Percentiles rank a stretch among this genome's conserved stretches.
Conservation (phyloP, 2,329 filamentous ascomycete genomes). For the Coleophoma eucalyptorum region DNA sequence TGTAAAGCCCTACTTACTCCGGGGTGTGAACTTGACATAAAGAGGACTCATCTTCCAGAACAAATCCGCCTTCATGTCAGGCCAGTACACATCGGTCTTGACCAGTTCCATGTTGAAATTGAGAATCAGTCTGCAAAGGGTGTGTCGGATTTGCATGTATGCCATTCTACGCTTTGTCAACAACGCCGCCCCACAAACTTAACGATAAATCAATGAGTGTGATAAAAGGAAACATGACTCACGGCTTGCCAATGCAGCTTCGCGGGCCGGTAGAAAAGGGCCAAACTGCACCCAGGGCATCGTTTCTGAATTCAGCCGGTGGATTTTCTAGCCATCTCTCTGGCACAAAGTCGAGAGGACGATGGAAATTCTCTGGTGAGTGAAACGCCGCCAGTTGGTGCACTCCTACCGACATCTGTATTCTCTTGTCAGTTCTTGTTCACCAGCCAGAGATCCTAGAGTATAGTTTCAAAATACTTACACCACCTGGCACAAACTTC, state of each 20-base stretch:
- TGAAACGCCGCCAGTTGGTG: neutral
- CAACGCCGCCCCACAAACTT: neutral
- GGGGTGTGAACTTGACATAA: neutral
- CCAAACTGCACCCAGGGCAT: neutral
- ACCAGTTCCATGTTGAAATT: constrained; percentile 6
- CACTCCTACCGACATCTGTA: constrained; percentile 13
- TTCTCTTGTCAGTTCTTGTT: neutral
- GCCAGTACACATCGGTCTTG: constrained; percentile 1
- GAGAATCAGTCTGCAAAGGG: constrained; percentile 4
- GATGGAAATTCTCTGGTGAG: constrained; percentile 3
- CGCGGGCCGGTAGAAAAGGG: constrained; percentile 3
- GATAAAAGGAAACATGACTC: neutral
- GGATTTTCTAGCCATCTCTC: constrained; percentile 28
- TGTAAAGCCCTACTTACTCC: no score
- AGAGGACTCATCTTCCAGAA: neutral
- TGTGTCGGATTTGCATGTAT: constrained; percentile 5
- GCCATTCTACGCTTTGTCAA: neutral
- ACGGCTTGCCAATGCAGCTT: constrained; percentile 5
- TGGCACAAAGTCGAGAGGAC: constrained; percentile 30
- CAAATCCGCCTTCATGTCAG: neutral
- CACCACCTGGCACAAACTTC: neutral
- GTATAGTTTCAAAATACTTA: neutral
- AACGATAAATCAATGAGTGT: neutral
- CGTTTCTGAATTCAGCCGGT: neutral
- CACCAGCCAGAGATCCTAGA: no score